These are phyloP conservation scores for Ustilago shanxiensis DNA, from an alignment of 1,284 basidiomycete species.

Conservation along the genomic window DNA sequence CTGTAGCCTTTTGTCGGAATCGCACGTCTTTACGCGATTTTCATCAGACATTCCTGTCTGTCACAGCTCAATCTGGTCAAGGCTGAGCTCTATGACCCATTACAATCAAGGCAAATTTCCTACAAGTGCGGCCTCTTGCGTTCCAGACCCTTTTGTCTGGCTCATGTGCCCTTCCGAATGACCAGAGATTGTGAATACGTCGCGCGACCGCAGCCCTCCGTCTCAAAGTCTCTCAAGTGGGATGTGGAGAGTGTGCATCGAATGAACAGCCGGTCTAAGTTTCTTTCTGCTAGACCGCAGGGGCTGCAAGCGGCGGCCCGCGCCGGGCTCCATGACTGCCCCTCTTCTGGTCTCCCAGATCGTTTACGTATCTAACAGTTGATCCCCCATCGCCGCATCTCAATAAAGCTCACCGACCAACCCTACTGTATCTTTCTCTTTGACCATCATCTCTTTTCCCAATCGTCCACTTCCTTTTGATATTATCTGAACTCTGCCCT, in stretches of 20 bases:
- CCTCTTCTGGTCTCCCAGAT: neutral
- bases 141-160: neutral
- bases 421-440: constrained; percentile 4
- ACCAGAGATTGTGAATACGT: neutral
- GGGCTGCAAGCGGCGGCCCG: neutral
- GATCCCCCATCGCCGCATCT: neutral
- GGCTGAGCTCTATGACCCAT: neutral
- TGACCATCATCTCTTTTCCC: constrained; percentile 16
- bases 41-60: neutral
- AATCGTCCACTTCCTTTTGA: neutral
- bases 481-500: neutral
- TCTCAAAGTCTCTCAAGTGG: too few relatives aligned
- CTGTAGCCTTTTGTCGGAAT: neutral
- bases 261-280: neutral
- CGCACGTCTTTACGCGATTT: neutral
- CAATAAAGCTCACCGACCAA: constrained; percentile 8
- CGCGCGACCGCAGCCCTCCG: neutral
- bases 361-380: neutral
- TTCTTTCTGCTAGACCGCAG: neutral
- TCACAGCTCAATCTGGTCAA: neutral
- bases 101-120: neutral
- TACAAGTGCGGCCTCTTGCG: neutral
- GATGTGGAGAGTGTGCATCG: constrained; percentile 1
- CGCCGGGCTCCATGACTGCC: neutral
- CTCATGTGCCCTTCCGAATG: neutral